These are phyloP conservation scores for Climacium dendroides DNA, from an alignment of 225 moss, liverwort and hornwort genomes.

Conservation along the genomic window DNA sequence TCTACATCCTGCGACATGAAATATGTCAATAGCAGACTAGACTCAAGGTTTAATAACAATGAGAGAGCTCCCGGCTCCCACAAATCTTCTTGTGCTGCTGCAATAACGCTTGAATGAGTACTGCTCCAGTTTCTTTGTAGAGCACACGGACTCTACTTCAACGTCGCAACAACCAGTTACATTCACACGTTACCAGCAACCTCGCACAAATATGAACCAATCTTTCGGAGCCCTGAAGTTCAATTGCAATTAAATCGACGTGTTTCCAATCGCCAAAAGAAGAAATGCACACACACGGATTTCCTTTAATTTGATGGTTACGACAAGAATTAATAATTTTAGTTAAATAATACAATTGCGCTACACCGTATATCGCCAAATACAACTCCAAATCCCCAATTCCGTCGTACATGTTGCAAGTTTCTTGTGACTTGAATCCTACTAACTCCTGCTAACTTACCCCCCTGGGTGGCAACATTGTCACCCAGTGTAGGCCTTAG, in stretches of 20 bases:
- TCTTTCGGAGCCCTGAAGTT: neutral
- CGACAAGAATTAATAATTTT: neutral
- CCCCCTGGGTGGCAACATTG: neutral
- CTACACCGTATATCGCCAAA: neutral
- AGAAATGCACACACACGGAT: no score
- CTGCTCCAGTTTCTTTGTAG: neutral
- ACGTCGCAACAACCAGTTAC: neutral
- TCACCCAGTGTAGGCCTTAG: neutral
- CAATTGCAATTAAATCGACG: neutral
- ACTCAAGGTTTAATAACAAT: no score
- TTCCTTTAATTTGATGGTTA: neutral
- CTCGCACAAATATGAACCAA: neutral
- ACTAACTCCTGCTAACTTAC: no score
- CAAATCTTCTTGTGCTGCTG: neutral
- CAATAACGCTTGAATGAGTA: no score
- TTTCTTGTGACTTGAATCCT: neutral
- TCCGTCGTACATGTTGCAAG: neutral
- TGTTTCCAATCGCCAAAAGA: neutral
- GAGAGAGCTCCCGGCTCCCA: neutral
- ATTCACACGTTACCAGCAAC: neutral
- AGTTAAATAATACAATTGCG: neutral
- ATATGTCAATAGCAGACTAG: neutral
- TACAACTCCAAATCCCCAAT: neutral
- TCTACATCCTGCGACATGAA: no score
- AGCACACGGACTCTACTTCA: neutral